These are phyloP conservation scores for Hypomontagnella submonticulosa DNA, from an alignment of 495 filamentous ascomycete species.

Conservation along the genomic window DNA sequence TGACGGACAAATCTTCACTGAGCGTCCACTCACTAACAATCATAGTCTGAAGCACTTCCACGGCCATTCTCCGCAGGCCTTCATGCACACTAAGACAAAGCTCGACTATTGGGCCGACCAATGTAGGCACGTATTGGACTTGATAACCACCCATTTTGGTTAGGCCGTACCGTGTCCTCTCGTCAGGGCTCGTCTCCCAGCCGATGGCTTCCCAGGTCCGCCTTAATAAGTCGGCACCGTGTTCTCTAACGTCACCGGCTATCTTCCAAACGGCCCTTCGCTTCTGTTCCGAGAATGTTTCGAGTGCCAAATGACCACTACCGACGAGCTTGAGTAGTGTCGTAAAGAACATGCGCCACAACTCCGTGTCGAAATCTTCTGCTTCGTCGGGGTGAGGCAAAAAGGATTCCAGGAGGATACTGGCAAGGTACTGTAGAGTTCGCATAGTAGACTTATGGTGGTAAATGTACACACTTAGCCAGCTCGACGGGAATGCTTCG, in stretches of 20 bases:
- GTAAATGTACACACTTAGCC: slow-evolving; percentile 94
- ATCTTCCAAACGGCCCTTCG: slow-evolving; percentile 98
- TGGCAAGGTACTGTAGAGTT: slow-evolving; percentile 83
- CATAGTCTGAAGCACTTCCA: slow-evolving; percentile 95
- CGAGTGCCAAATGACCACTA: slow-evolving; percentile 86
- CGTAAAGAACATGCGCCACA: slow-evolving; percentile 94
- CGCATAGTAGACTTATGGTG: slow-evolving; percentile 93
- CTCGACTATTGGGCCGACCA: slow-evolving; percentile 92
- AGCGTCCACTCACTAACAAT: slow-evolving; percentile 99
- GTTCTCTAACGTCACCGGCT: slow-evolving; percentile 92
- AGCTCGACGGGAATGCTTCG: slow-evolving; percentile 87
- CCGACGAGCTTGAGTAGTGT: slow-evolving; percentile 89
- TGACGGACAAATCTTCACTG: slow-evolving; percentile 88
- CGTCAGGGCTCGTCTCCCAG: slow-evolving; percentile 89
- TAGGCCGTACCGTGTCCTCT: slow-evolving; percentile 75
- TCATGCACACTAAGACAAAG: slow-evolving; percentile 96
- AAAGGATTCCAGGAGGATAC: slow-evolving; percentile 79
- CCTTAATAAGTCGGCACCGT: slow-evolving; percentile 85
- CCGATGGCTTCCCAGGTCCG: slow-evolving; percentile 95
- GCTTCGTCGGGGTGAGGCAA: slow-evolving; percentile 91
- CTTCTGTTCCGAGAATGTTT: slow-evolving; percentile 98
- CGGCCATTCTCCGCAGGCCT: slow-evolving; percentile 86
- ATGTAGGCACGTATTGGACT: slow-evolving; percentile 94
- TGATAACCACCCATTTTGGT: slow-evolving; percentile 94
- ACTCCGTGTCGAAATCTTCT: slow-evolving; percentile 88